Evolutionary conservation across 768 basidiomycete species (phyloP).

Genomic region (Amanita polypyramis): DNA sequence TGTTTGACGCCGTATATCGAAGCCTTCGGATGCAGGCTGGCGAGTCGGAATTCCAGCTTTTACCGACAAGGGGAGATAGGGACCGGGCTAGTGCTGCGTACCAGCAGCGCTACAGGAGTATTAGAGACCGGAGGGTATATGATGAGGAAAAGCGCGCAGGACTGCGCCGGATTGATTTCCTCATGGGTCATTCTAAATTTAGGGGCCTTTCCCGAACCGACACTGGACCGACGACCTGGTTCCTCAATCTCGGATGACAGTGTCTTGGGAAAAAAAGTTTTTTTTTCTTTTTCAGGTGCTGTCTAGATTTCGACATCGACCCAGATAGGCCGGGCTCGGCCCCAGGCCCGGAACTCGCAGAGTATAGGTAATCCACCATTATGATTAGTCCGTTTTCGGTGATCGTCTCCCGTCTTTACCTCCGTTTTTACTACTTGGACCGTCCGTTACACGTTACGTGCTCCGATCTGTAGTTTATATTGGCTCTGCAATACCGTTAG

Average conservation of each 20-base stretch:
- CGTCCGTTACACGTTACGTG: conserved; percentile 3
- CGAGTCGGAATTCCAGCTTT: conserved; percentile 30
- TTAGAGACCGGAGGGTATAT: conserved; percentile 21
- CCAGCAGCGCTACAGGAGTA: conserved; percentile 31
- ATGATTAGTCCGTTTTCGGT: background rate
- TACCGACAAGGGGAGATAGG: conserved; percentile 24
- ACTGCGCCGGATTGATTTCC: conserved; percentile 49
- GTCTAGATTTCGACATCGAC: background rate
- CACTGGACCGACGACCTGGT: conserved; percentile 22
- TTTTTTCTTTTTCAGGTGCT: background rate
- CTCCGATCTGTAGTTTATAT: background rate
- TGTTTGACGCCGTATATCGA: conserved; percentile 17
- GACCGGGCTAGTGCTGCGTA: conserved; percentile 35
- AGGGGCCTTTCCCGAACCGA: conserved; percentile 28
- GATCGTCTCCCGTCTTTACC: background rate
- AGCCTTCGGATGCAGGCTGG: background rate
- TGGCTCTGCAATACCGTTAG: too few relatives aligned
- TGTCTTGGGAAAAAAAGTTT: background rate
- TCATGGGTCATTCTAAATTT: conserved; percentile 35
- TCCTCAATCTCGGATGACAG: conserved; percentile 11
- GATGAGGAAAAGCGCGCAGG: conserved; percentile 39
- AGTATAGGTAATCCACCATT: background rate
- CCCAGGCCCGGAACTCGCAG: background rate
- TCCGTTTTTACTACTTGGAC: background rate
- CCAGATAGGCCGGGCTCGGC: background rate